These are phyloP conservation scores for Alternaria arborescens DNA, from an alignment of 2,329 filamentous ascomycete genomes.

Conservation along the genomic window DNA sequence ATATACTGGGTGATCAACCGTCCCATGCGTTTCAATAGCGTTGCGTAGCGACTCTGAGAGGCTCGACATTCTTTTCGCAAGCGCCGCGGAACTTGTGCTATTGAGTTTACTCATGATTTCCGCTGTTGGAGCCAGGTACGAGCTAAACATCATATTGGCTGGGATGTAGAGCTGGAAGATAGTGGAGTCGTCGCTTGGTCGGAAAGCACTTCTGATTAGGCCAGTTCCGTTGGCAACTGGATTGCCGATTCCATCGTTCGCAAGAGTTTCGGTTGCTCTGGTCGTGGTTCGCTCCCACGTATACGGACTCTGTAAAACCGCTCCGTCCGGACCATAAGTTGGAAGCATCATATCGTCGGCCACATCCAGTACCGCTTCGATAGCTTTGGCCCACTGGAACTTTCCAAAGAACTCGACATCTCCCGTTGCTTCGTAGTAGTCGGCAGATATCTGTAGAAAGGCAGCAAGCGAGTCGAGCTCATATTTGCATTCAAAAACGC, in stretches of 20 bases:
- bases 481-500: conserved; percentile 64
- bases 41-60: conserved; percentile 59
- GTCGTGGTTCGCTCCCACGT: conserved; percentile 56
- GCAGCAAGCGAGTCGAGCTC: conserved; percentile 63
- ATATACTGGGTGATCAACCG: conserved; percentile 48
- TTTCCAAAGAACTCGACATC: conserved; percentile 59
- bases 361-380: conserved; percentile 56
- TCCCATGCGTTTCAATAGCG: conserved; percentile 57
- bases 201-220: conserved; percentile 59
- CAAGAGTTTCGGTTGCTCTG: conserved; percentile 58
- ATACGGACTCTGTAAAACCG: conserved; percentile 56
- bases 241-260: conserved; percentile 63
- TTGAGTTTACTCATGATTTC: conserved; percentile 63
- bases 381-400: conserved; percentile 57
- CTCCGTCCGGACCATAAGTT: conserved; percentile 59
- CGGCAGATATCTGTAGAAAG: conserved; percentile 59
- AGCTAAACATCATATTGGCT: conserved; percentile 75
- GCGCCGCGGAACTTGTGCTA: conserved; percentile 54
- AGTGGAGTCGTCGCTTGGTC: conserved; percentile 60
- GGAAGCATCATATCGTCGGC: conserved; percentile 58
- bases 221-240: conserved; percentile 60
- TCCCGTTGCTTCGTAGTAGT: conserved; percentile 61
- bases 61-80: conserved; percentile 65
- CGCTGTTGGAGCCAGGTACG: conserved; percentile 65
- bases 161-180: conserved; percentile 61